phyloP scores from a whole-genome alignment of 257 asterid species.

The Capsicum rhomboideum region DNA sequence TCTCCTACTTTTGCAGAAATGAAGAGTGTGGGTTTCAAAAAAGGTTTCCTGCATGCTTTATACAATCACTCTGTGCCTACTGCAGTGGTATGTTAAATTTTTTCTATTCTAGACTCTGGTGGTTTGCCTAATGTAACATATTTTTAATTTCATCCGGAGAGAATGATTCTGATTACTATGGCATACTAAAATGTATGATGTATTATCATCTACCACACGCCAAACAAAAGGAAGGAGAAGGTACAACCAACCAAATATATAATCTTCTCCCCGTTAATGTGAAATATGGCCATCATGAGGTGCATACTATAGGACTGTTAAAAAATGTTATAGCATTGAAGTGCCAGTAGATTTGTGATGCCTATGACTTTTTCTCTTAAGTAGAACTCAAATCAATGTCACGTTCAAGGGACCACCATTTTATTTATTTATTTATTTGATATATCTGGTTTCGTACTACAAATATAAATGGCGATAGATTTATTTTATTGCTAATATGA shows the following conservation, averaged over 20 bases:
- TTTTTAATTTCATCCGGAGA: background rate
- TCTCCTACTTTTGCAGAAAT: slow-evolving; percentile 53
- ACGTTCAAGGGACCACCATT: background rate
- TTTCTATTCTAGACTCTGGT: background rate
- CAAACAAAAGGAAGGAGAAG: background rate
- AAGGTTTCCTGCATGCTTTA: slow-evolving; percentile 71
- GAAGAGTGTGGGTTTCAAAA: slow-evolving; percentile 62
- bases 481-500: background rate
- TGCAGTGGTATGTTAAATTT: slow-evolving; percentile 34
- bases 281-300: background rate
- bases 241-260: background rate
- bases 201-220: background rate
- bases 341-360: background rate
- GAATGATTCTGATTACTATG: background rate
- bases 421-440: background rate
- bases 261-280: background rate
- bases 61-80: slow-evolving; percentile 82
- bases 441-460: background rate
- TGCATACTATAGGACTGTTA: background rate
- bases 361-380: background rate
- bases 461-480: background rate
- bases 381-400: background rate
- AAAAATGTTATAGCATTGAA: background rate
- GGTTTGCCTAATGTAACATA: background rate
- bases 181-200: background rate